A percentile compares a stretch with the other conserved stretches of the same genome.
Conservation (phyloP, 1,284 basidiomycete species). For the Sparassis latifolia region DNA sequence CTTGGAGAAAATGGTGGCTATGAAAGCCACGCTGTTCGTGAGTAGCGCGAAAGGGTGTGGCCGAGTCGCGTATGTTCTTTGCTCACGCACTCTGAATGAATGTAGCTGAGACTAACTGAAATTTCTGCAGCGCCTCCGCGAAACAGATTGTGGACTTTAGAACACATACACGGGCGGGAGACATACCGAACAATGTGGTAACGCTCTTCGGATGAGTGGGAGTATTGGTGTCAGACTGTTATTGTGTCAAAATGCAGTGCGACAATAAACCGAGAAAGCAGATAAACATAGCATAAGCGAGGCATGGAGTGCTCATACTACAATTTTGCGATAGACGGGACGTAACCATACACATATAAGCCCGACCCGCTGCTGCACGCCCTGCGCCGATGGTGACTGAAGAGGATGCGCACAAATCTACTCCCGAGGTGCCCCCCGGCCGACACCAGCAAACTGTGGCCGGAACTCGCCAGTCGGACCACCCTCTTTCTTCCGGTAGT, state of each 20-base stretch:
- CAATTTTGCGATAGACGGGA: conserved; percentile 27
- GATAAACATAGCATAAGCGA: conserved; percentile 31
- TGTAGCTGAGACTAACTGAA: not conserved
- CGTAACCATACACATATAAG: conserved; percentile 19
- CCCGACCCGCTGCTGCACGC: conserved; percentile 15
- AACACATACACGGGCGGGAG: conserved; percentile 2
- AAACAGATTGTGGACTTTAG: conserved; percentile 32
- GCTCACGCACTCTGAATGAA: not conserved
- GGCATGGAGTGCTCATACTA: conserved; percentile 34
- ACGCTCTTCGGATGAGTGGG: conserved; percentile 27
- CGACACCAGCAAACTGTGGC: conserved; percentile 82
- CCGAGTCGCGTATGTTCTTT: conserved; percentile 28
- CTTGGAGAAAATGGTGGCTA: conserved; percentile 41
- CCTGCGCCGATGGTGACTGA: conserved; percentile 3
- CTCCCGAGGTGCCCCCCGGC: conserved; percentile 75
- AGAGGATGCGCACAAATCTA: conserved; percentile 21
- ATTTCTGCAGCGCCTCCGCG: conserved; percentile 31
- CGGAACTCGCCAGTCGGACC: conserved; percentile 71
- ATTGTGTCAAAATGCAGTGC: too few species aligned
- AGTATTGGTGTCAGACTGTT: too few species aligned
- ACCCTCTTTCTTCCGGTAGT: conserved; percentile 85
- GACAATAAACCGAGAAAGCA: too few species aligned
- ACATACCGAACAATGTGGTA: conserved; percentile 26
- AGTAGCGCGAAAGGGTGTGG: conserved; percentile 35
- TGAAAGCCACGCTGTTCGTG: conserved; percentile 38